phyloP scores from a whole-genome alignment of 495 filamentous ascomycete species.

The Letharia columbiana region DNA sequence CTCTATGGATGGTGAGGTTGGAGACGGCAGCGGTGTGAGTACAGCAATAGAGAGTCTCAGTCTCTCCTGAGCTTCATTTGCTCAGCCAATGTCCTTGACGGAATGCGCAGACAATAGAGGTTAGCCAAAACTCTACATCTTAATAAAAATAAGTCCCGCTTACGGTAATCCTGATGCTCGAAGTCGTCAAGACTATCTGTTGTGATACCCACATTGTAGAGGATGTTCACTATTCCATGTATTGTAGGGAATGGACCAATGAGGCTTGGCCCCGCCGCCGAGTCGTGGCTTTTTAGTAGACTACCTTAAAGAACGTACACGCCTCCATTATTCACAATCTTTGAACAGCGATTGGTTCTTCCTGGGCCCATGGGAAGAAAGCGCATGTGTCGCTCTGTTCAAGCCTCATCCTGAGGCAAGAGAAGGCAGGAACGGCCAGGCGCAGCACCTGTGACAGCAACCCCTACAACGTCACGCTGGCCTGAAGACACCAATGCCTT shows the following conservation, averaged over 20 bases:
- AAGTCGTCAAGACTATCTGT: not conserved
- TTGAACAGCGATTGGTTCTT: not conserved
- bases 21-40: not conserved
- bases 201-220: not conserved
- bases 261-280: not conserved
- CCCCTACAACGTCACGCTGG: not conserved
- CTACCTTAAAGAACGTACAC: not conserved
- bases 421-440: not conserved
- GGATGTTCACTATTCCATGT: not conserved
- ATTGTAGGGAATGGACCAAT: not conserved
- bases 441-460: not conserved
- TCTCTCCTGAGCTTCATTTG: not conserved
- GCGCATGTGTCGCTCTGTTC: not conserved
- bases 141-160: not conserved
- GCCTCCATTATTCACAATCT: not conserved
- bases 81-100: not conserved
- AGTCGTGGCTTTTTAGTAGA: not conserved
- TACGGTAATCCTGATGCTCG: not conserved
- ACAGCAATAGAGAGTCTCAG: not conserved
- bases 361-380: not conserved
- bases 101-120: not conserved
- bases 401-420: not conserved
- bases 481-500: slow-evolving; percentile 13
- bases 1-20: not conserved
- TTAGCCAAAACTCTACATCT: not conserved